phyloP scores from a whole-genome alignment of 1,284 basidiomycete species.

The Leccinum solheimii region DNA sequence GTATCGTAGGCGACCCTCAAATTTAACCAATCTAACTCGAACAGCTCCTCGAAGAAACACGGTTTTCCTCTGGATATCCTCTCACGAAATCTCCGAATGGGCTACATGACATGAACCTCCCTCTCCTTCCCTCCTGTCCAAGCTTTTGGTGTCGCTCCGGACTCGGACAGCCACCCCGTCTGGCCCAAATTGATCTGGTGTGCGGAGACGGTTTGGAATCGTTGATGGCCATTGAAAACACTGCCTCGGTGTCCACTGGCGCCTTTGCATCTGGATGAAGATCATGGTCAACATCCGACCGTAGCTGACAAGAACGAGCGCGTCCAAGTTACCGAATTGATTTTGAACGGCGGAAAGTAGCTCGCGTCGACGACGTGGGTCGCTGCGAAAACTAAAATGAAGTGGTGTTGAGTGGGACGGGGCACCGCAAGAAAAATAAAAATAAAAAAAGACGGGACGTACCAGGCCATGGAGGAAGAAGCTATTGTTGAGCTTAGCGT shows the following conservation, averaged over 20 bases:
- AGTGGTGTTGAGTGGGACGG: not conserved
- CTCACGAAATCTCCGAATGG: slow-evolving; percentile 93
- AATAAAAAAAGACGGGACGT: slow-evolving; percentile 30
- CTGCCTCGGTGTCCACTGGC: slow-evolving; percentile 50
- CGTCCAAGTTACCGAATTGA: slow-evolving; percentile 64
- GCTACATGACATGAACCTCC: slow-evolving; percentile 88
- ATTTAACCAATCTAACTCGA: slow-evolving; percentile 55
- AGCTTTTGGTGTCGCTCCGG: slow-evolving; percentile 67
- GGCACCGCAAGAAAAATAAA: not conserved
- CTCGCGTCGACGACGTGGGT: slow-evolving; percentile 48
- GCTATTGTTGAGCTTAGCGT: slow-evolving; percentile 92
- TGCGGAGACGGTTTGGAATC: not conserved
- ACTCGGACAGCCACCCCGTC: slow-evolving; percentile 32
- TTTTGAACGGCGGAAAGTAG: slow-evolving; percentile 46
- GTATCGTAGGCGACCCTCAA: slow-evolving; percentile 63
- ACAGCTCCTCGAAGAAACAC: slow-evolving; percentile 91
- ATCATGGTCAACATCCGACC: slow-evolving; percentile 70
- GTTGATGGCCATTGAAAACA: slow-evolving; percentile 25
- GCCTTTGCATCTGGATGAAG: slow-evolving; percentile 75
- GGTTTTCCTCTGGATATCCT: slow-evolving; percentile 90
- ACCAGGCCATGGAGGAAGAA: slow-evolving; percentile 91
- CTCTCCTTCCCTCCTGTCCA: slow-evolving; percentile 79
- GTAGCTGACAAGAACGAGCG: slow-evolving; percentile 74
- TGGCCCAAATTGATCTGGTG: slow-evolving; percentile 28
- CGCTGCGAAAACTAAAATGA: slow-evolving; percentile 23